Percentiles rank a stretch among this genome's conserved stretches.
Evolutionary conservation across 257 asterid species (phyloP).

Genomic region (Nicotiana paniculata): DNA sequence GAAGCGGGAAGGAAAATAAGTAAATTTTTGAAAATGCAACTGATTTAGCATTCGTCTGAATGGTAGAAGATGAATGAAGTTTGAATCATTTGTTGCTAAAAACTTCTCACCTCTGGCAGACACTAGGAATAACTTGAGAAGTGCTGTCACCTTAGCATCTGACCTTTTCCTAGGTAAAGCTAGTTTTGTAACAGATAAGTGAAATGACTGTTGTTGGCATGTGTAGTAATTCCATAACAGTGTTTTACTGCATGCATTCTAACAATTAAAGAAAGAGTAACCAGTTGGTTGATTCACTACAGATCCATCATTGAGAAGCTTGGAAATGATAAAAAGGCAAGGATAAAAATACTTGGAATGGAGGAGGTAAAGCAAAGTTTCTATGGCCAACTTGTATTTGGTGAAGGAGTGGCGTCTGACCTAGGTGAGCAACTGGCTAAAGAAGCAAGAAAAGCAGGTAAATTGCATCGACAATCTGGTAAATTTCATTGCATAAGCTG

Average conservation of each 20-base stretch:
- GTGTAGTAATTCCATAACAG: background rate
- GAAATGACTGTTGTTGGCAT: background rate
- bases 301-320: slow-evolving; percentile 75
- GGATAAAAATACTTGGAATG: slow-evolving; percentile 56
- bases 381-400: slow-evolving; percentile 78
- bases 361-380: slow-evolving; percentile 69
- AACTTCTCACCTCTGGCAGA: too few relatives aligned
- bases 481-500: background rate
- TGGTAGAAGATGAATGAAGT: too few relatives aligned
- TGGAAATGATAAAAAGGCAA: slow-evolving; percentile 59
- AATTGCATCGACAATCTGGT: background rate
- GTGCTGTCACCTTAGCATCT: background rate
- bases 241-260: background rate
- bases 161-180: background rate
- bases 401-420: slow-evolving; percentile 69
- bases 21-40: too few relatives aligned
- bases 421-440: slow-evolving; percentile 78
- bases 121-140: background rate
- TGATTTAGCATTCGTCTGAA: too few relatives aligned
- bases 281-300: slow-evolving; percentile 9
- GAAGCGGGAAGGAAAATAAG: background rate
- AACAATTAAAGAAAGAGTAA: background rate
- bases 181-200: background rate
- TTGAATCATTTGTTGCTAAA: too few relatives aligned
- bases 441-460: slow-evolving; percentile 88